Base-by-base conservation (phyloP, 306 rosid genomes). In the Luffa acutangula region DNA sequence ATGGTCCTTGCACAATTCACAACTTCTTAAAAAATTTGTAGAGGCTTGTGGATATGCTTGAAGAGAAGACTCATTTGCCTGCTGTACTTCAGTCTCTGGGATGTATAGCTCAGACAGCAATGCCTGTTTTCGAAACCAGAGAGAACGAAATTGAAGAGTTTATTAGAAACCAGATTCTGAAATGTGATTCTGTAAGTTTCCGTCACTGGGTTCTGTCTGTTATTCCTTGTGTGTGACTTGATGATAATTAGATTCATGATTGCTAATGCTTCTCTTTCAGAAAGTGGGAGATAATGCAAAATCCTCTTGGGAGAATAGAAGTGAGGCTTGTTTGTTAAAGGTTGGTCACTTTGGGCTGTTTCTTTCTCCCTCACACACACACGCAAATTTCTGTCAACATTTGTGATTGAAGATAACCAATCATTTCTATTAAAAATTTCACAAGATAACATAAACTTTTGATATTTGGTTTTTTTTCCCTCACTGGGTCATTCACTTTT, bases 111-210 rank as follows among this genome's bases (percentile, higher is more conserved):
- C 86, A 96, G 91, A 90, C 90, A 49, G 98, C 99, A 71, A 96
- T 96, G 97, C 92, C 99, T 75, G 89, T 96, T 83, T 96, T 90
- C 72, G 99, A 91, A 89, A 96, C 99, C 64, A 91, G 99, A 85
- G 97, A 88, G 87, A 85, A 81, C 79, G 98, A 96, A 86, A 83
- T 96, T 79, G 85, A 85, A 88, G 91, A 91, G 74, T 96, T 90
- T 82, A 90, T 96, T 81, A 51, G 78, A 80, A 87, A 90, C 79
- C 84, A 90, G 82, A 93, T 93, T 86, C 87, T 96, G 57, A 89
- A 88, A 83, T 59, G 87, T 74, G 83, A 87, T 79, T 76, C 85
- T 79, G 99, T 95, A 90, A 78, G 93, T 71, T 76, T 83, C 82
- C 64, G 75, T 71, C 58, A 81, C 65, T 45, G 78, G 48, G 66